phyloP scores from a whole-genome alignment of 2,329 filamentous ascomycete genomes.

The Aspergillus felis region DNA sequence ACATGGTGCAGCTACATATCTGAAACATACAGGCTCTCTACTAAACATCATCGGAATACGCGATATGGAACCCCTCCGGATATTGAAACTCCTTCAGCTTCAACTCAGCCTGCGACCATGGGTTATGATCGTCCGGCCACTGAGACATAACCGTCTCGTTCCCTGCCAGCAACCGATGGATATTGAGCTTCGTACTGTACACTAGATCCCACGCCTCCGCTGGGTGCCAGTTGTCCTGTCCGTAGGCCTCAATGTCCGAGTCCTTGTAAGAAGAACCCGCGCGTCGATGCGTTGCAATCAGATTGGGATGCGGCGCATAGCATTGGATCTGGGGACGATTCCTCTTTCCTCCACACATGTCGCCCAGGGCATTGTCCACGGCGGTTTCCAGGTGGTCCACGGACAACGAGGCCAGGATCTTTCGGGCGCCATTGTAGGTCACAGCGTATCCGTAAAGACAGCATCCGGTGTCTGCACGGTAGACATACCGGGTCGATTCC shows the following conservation, averaged over 20 bases:
- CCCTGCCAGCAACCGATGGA: slow-evolving; percentile 18
- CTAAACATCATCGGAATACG: neutral
- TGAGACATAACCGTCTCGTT: slow-evolving; percentile 17
- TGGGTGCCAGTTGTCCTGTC: slow-evolving; percentile 10
- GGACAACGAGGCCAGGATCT: slow-evolving; percentile 31
- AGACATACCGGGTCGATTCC: slow-evolving; percentile 37
- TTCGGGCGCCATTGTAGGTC: slow-evolving; percentile 33
- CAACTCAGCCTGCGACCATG: slow-evolving; percentile 18
- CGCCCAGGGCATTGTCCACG: slow-evolving; percentile 45
- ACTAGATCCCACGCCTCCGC: slow-evolving; percentile 18
- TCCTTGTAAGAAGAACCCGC: slow-evolving; percentile 31
- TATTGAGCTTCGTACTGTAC: slow-evolving; percentile 24
- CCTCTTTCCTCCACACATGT: slow-evolving; percentile 43
- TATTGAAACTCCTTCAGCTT: slow-evolving; percentile 16
- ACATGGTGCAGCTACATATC: neutral
- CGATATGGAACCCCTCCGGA: slow-evolving; percentile 17
- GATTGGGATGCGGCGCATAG: slow-evolving; percentile 43
- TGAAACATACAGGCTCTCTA: neutral
- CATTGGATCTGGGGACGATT: slow-evolving; percentile 26
- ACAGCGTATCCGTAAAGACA: slow-evolving; percentile 41
- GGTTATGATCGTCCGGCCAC: slow-evolving; percentile 13
- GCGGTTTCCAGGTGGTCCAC: slow-evolving; percentile 24
- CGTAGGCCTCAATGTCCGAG: slow-evolving; percentile 25
- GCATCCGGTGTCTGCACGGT: slow-evolving; percentile 27
- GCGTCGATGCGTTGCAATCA: slow-evolving; percentile 47